Percentiles rank a stretch among this genome's conserved stretches.
Evolutionary conservation across 257 asterid genomes (phyloP).

Genomic region (Solanum acaule): DNA sequence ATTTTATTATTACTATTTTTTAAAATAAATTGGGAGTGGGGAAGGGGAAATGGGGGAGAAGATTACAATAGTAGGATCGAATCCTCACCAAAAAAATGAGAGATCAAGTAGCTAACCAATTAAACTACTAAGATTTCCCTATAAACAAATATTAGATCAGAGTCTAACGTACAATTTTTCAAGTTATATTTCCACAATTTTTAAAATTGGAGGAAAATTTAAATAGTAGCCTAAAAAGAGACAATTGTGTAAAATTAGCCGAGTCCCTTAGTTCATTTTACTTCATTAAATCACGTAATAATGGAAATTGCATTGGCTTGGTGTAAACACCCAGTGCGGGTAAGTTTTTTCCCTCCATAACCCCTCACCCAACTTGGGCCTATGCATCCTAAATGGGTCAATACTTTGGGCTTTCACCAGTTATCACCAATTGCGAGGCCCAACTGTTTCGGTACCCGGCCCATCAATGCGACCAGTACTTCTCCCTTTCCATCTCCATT

Average conservation of each 20-base stretch:
- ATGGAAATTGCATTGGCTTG: too few species aligned
- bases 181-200: not conserved
- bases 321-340: too few species aligned
- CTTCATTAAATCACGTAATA: too few species aligned
- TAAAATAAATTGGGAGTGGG: not conserved
- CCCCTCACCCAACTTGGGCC: not conserved
- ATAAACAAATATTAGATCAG: not conserved
- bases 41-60: not conserved
- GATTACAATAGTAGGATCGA: not conserved
- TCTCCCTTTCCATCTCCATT: not conserved
- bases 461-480: not conserved
- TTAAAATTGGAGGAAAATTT: not conserved
- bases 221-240: not conserved
- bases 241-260: not conserved
- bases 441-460: not conserved
- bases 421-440: not conserved
- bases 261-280: not conserved
- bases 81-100: not conserved
- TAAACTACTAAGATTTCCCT: not conserved
- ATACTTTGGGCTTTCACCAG: not conserved
- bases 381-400: not conserved
- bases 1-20: not conserved
- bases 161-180: not conserved
- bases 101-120: too few species aligned
- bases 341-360: too few species aligned